These are phyloP conservation scores for Colletotrichum karsti DNA, from an alignment of 2,329 filamentous ascomycete species.

Conservation along the genomic window DNA sequence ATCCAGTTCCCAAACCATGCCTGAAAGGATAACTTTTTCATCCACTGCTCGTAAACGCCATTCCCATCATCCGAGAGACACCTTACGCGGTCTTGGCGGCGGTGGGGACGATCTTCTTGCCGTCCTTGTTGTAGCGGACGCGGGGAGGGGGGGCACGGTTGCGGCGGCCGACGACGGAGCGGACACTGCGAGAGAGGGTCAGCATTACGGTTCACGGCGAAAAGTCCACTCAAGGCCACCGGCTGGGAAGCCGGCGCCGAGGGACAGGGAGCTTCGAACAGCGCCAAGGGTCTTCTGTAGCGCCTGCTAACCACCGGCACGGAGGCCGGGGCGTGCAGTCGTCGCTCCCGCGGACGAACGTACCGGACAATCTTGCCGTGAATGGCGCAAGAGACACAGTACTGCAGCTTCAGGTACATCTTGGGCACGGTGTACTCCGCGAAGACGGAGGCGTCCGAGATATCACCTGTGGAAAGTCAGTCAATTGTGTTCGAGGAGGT, in stretches of 20 bases:
- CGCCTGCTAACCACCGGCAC: slow-evolving; percentile 49
- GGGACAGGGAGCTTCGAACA: slow-evolving; percentile 40
- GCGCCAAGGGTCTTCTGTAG: slow-evolving; percentile 70
- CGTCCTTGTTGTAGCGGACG: slow-evolving; percentile 99
- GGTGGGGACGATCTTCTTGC: slow-evolving; percentile 96
- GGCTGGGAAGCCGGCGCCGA: background rate
- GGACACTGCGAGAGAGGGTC: slow-evolving; percentile 76
- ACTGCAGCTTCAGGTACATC: slow-evolving; percentile 99
- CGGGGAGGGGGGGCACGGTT: slow-evolving; percentile 98
- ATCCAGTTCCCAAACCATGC: slow-evolving; percentile 29
- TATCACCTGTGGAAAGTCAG: slow-evolving; percentile 83
- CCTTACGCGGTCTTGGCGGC: slow-evolving; percentile 66
- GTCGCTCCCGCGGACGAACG: slow-evolving; percentile 70
- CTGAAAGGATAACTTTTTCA: slow-evolving; percentile 30
- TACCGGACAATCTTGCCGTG: slow-evolving; percentile 99
- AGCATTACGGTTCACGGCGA: slow-evolving; percentile 37
- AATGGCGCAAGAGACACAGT: slow-evolving; percentile 99
- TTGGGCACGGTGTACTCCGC: slow-evolving; percentile 99
- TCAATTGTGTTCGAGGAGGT: background rate
- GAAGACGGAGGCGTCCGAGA: slow-evolving; percentile 99
- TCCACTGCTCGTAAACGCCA: slow-evolving; percentile 23
- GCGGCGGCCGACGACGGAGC: slow-evolving; percentile 94
- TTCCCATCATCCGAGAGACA: background rate
- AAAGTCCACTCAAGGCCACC: slow-evolving; percentile 15
- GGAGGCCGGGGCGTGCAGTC: slow-evolving; percentile 52